Evolutionary conservation across 73 alveolate species (phyloP).

Genomic region (Stentor coeruleus): DNA sequence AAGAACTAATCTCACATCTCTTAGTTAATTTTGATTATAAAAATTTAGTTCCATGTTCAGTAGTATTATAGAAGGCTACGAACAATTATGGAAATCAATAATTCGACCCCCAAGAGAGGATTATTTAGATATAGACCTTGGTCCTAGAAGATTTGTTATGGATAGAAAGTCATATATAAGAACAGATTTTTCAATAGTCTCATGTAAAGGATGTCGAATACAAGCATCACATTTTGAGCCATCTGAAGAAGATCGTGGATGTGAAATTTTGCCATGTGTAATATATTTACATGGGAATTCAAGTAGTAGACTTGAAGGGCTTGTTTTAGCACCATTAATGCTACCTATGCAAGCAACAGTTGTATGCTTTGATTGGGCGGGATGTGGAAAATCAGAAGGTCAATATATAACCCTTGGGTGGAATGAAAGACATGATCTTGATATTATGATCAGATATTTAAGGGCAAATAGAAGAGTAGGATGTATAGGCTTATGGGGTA

Average conservation of each 20-base stretch:
- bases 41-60: background rate
- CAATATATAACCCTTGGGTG: slow-evolving; percentile 85
- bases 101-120: slow-evolving; percentile 76
- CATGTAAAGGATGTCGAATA: slow-evolving; percentile 51
- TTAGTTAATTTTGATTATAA: too few species aligned
- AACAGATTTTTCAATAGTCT: slow-evolving; percentile 43
- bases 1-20: too few species aligned
- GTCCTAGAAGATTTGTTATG: slow-evolving; percentile 20
- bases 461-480: slow-evolving; percentile 69
- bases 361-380: slow-evolving; percentile 85
- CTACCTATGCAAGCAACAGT: slow-evolving; percentile 60
- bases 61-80: slow-evolving; percentile 32
- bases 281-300: slow-evolving; percentile 90
- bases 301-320: slow-evolving; percentile 78
- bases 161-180: slow-evolving; percentile 33
- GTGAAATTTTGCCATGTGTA: slow-evolving; percentile 69
- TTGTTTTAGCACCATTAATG: slow-evolving; percentile 55
- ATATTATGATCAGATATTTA: slow-evolving; percentile 66
- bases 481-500: slow-evolving; percentile 89
- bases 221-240: slow-evolving; percentile 63
- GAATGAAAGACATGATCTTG: slow-evolving; percentile 81
- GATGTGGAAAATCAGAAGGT: slow-evolving; percentile 92
- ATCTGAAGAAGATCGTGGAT: slow-evolving; percentile 37
- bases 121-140: slow-evolving; percentile 45
- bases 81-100: slow-evolving; percentile 62